Evolutionary conservation across 2,329 filamentous ascomycete genomes (phyloP), one percentile per base, ranked within the genome.

Genomic region (Onygena corvina): DNA sequence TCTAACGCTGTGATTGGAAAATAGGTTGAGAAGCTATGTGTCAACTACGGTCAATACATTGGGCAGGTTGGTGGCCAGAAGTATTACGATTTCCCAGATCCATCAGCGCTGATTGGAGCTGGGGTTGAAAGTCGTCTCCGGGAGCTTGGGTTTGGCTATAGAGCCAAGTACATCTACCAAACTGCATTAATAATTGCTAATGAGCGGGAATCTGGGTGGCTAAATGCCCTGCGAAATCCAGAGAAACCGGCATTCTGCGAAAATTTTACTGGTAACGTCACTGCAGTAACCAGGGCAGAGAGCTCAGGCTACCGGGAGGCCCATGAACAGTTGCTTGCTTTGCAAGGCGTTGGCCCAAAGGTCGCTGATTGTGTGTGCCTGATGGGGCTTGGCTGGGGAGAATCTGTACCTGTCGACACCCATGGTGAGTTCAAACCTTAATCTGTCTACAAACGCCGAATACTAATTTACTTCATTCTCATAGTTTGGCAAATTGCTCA

Each of bases 291-390:
- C 53, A 72, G 73, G 64, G 59, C 68, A 47, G 64, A 74, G 48
- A 65, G 74, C 59, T 69, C 75, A 47, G 74, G 80, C 3, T 96
- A 93, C 65, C 80, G 80, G 38, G 71, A 76, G 46, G 90, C 92
- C 0, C 92, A 95, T 59, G 81, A 86, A 52, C 77, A 84, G 56
- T 73, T 98, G 1, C 73, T 96, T 1, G 69, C 76, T 4, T 73
- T 98, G 18, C 80, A 88, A 50, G 92, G 92, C 1, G 93, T 98
- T 4, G 92, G 92, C 0, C 92, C 93, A 0, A 98, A 98, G 65
- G 92, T 98, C 0, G 85, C 92, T 4, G 93, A 98, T 64, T 98
- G 93, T 61, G 89, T 96, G 5, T 94, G 86, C 61, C 71, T 98
- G 16, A 95, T 98, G 84, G 93, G 93, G 0, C 70, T 98, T 11